These are phyloP conservation scores for Tylopilus vinaceipallidus DNA, from an alignment of 768 basidiomycete genomes.

Conservation along the genomic window DNA sequence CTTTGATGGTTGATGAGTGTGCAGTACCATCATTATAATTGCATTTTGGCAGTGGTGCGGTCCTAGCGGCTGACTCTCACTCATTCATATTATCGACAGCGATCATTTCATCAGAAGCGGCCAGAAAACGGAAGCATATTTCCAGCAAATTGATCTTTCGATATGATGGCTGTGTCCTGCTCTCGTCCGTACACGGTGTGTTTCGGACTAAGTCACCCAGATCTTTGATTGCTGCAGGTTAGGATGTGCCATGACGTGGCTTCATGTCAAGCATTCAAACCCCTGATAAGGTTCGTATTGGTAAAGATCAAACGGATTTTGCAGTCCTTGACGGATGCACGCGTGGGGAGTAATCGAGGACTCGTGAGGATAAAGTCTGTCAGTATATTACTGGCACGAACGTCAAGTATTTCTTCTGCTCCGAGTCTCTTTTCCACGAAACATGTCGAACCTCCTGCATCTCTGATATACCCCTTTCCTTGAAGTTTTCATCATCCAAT, in stretches of 20 bases:
- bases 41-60: too few species aligned
- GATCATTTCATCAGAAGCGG: too few species aligned
- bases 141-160: not conserved
- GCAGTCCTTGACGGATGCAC: not conserved
- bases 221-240: not conserved
- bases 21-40: not conserved
- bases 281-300: not conserved
- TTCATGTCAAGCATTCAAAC: not conserved
- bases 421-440: not conserved
- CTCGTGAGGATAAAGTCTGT: constrained; percentile 13
- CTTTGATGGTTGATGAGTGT: not conserved
- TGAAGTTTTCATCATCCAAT: constrained; percentile 25
- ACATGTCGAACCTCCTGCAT: constrained; percentile 13
- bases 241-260: not conserved
- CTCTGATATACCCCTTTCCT: too few species aligned
- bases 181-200: not conserved
- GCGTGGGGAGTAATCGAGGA: not conserved
- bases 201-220: not conserved
- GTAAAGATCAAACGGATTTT: not conserved
- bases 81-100: too few species aligned
- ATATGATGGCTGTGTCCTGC: not conserved
- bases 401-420: not conserved
- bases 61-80: too few species aligned
- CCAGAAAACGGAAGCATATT: not conserved
- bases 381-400: not conserved